phyloP scores from a whole-genome alignment of 139 green algal genomes.

The Chlamydomonas applanata region DNA sequence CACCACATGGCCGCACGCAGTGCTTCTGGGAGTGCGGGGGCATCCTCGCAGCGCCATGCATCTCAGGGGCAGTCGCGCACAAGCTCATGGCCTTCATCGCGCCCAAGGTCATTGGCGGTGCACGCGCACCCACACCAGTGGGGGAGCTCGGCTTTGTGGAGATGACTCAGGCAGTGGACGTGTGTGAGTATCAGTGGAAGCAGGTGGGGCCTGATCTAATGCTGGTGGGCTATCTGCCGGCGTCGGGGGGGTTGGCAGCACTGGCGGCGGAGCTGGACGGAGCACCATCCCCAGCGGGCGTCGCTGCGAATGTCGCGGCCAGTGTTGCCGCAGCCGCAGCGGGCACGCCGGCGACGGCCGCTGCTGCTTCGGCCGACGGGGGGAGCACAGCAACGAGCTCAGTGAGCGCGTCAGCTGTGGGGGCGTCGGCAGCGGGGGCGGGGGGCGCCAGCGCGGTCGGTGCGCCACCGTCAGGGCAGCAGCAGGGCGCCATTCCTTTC shows the following conservation, averaged over 20 bases:
- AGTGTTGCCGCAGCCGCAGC: constrained; percentile 9
- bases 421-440: not conserved
- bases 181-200: constrained; percentile 65
- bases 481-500: constrained; percentile 61
- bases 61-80: constrained; percentile 85
- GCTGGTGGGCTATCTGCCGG: constrained; percentile 84
- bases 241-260: constrained; percentile 55
- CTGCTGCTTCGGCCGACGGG: constrained; percentile 14
- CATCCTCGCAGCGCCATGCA: constrained; percentile 89
- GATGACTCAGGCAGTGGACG: constrained; percentile 91
- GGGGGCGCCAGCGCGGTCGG: not conserved
- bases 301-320: not conserved
- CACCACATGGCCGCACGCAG: constrained; percentile 30
- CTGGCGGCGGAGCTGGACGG: constrained; percentile 32
- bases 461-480: not conserved
- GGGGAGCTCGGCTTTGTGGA: constrained; percentile 96
- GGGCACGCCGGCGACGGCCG: not conserved
- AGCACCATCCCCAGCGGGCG: not conserved
- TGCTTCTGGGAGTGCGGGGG: constrained; percentile 98
- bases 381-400: not conserved
- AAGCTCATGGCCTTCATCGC: constrained; percentile 94
- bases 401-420: not conserved
- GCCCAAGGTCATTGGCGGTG: constrained; percentile 89
- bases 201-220: constrained; percentile 83
- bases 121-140: constrained; percentile 84